Evolutionary conservation across 805 yeast genomes (phyloP).

Genomic region (Candida manassasensis): DNA sequence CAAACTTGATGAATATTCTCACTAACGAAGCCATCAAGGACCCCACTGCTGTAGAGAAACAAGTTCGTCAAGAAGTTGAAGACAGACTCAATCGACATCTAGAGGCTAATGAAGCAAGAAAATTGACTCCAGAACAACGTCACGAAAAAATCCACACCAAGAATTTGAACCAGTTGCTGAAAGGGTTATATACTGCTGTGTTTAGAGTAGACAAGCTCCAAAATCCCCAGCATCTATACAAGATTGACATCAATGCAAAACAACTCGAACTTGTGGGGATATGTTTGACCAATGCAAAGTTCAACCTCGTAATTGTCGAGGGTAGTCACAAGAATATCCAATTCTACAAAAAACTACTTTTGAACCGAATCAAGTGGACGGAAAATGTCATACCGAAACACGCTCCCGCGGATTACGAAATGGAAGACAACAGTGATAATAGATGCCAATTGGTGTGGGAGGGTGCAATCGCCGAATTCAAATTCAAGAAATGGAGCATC

Average conservation of each 20-base stretch:
- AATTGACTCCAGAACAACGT: slow-evolving; percentile 52
- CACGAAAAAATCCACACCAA: slow-evolving; percentile 41
- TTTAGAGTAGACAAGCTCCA: slow-evolving; percentile 50
- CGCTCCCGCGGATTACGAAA: slow-evolving; percentile 8
- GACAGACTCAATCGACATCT: slow-evolving; percentile 58
- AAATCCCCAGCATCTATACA: slow-evolving; percentile 65
- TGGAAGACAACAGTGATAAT: slow-evolving; percentile 38
- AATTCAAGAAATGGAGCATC: slow-evolving; percentile 68
- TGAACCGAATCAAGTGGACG: slow-evolving; percentile 66
- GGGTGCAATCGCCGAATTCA: slow-evolving; percentile 52
- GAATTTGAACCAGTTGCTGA: slow-evolving; percentile 42
- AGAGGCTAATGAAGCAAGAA: slow-evolving; percentile 56
- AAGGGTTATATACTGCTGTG: slow-evolving; percentile 55
- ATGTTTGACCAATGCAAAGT: slow-evolving; percentile 41
- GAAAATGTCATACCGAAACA: slow-evolving; percentile 38
- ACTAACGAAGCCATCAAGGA: slow-evolving; percentile 83
- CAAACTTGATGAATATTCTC: slow-evolving; percentile 79
- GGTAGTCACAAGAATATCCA: slow-evolving; percentile 63
- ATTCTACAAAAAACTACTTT: slow-evolving; percentile 59
- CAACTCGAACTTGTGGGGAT: slow-evolving; percentile 67
- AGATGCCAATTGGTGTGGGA: slow-evolving; percentile 59
- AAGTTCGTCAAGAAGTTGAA: slow-evolving; percentile 65
- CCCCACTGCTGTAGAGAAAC: slow-evolving; percentile 80
- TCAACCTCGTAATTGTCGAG: slow-evolving; percentile 64
- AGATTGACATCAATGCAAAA: slow-evolving; percentile 76